These are phyloP conservation scores for Sporothrix pseudoabietina DNA, from an alignment of 2,329 filamentous ascomycete species.

Conservation along the genomic window DNA sequence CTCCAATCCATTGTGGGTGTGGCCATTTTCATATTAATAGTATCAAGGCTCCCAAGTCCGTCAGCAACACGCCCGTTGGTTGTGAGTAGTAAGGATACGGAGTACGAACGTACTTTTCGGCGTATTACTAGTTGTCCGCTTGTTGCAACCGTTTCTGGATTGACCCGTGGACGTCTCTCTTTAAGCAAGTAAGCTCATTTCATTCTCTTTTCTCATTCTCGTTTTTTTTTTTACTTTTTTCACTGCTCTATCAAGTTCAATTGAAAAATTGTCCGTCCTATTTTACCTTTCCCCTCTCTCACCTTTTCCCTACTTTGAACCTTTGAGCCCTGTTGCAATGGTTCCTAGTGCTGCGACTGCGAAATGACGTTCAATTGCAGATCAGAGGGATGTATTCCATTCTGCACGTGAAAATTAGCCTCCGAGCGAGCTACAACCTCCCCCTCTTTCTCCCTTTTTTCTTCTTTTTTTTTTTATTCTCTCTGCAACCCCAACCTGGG, in stretches of 20 bases:
- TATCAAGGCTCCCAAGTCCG: background rate
- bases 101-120: no score
- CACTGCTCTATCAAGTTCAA: background rate
- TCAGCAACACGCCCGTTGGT: background rate
- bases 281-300: background rate
- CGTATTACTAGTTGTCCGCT: background rate
- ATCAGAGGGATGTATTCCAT: conserved; percentile 7
- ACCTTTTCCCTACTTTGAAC: background rate
- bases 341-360: background rate
- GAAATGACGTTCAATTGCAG: background rate
- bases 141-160: conserved; percentile 13
- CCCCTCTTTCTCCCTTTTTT: background rate
- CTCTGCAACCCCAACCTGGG: background rate
- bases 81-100: background rate
- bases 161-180: background rate
- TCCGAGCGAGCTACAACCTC: background rate
- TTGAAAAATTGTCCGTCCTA: background rate
- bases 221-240: background rate
- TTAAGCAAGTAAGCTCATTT: no score
- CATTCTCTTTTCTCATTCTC: no score
- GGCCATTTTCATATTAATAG: background rate
- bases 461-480: no score
- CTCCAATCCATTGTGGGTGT: background rate
- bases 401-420: conserved; percentile 6
- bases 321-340: background rate